Evolutionary conservation across 2,329 filamentous ascomycete species (phyloP).

Genomic region (Colletotrichum incanum): DNA sequence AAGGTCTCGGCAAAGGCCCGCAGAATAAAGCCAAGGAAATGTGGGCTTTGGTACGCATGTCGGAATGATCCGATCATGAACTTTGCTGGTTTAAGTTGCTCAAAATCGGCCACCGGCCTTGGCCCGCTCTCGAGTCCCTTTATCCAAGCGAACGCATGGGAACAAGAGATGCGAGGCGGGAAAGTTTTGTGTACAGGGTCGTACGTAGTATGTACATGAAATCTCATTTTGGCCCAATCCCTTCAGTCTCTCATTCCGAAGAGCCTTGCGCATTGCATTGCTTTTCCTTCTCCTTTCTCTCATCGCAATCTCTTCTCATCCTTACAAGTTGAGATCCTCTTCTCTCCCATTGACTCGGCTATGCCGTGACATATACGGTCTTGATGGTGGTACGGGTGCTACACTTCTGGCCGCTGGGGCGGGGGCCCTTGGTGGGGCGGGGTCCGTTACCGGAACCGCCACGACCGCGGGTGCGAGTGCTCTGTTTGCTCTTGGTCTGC

Average conservation of each 20-base stretch:
- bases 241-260: neutral
- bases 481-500: slow-evolving; percentile 23
- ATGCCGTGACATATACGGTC: slow-evolving; percentile 31
- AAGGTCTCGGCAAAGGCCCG: neutral
- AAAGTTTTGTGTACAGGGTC: slow-evolving; percentile 30
- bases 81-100: slow-evolving; percentile 15
- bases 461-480: slow-evolving; percentile 7
- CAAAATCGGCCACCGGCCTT: slow-evolving; percentile 22
- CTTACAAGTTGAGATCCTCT: neutral
- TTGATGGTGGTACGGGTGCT: slow-evolving; percentile 16
- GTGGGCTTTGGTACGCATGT: neutral
- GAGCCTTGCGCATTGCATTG: neutral
- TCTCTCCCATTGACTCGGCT: neutral
- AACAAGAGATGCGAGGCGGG: neutral
- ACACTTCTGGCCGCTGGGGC: slow-evolving; percentile 4
- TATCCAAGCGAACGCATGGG: neutral
- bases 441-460: neutral
- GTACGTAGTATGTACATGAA: slow-evolving; percentile 42
- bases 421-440: slow-evolving; percentile 8
- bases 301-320: neutral
- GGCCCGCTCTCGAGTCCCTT: neutral
- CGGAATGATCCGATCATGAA: slow-evolving; percentile 12
- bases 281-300: neutral
- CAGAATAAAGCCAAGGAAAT: slow-evolving; percentile 29
- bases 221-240: slow-evolving; percentile 12